A percentile compares a stretch with the other conserved stretches of the same genome.
Evolutionary conservation across 352 stramenopile genomes (phyloP).

Genomic region (Pythium brachiatum): DNA sequence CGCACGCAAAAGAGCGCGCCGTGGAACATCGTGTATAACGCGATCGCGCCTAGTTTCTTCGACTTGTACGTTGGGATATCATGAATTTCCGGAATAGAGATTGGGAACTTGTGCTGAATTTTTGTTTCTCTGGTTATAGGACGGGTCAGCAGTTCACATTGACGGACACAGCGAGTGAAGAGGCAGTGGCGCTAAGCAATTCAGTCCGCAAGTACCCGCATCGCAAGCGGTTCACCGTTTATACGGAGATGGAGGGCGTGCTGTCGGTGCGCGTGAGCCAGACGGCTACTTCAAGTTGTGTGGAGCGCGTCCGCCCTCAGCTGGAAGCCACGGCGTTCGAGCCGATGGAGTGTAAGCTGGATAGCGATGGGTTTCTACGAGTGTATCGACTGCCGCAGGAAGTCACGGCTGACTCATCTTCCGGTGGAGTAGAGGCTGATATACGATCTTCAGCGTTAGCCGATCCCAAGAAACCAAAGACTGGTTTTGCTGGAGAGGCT

Average conservation of each 20-base stretch:
- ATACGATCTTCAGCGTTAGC: too few relatives aligned
- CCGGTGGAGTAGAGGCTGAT: not conserved
- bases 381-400: slow-evolving; percentile 8
- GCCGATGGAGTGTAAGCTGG: slow-evolving; percentile 2
- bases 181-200: slow-evolving; percentile 39
- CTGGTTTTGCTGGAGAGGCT: too few relatives aligned
- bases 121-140: slow-evolving; percentile 24
- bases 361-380: slow-evolving; percentile 4
- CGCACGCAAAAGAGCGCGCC: slow-evolving; percentile 44
- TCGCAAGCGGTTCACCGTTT: slow-evolving; percentile 2
- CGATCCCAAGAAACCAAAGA: too few relatives aligned
- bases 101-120: not conserved
- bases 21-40: slow-evolving; percentile 70
- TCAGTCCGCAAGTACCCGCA: slow-evolving; percentile 16
- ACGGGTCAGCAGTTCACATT: slow-evolving; percentile 67
- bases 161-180: slow-evolving; percentile 46
- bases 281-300: not conserved
- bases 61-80: slow-evolving; percentile 35
- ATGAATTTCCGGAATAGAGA: not conserved
- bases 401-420: not conserved
- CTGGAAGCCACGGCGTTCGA: slow-evolving; percentile 12
- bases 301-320: not conserved
- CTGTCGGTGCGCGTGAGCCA: slow-evolving; percentile 8
- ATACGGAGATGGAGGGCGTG: slow-evolving; percentile 8
- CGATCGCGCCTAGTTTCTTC: slow-evolving; percentile 63